A percentile compares a stretch with the other conserved stretches of the same genome.
phyloP scores from a whole-genome alignment of 257 asterid genomes.

The Solanum microdontum region DNA sequence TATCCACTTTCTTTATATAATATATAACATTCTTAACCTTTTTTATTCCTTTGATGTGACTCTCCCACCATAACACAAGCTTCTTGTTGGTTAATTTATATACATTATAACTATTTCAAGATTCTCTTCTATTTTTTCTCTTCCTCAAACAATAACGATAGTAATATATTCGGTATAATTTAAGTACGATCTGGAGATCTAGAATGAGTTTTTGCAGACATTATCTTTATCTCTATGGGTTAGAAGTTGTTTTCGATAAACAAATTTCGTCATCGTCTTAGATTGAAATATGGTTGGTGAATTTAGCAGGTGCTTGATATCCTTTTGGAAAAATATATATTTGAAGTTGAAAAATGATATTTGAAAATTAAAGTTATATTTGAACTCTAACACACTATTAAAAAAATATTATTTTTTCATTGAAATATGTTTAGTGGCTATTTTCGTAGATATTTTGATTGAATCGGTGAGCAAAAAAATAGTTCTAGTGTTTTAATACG shows the following conservation, averaged over 20 bases:
- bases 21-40: neutral
- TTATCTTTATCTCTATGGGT: neutral
- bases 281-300: neutral
- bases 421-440: neutral
- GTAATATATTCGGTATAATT: neutral
- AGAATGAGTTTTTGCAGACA: accelerated
- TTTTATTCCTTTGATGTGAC: neutral
- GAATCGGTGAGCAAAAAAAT: no score
- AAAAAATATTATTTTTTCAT: no score
- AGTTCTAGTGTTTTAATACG: no score
- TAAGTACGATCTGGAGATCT: accelerated
- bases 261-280: neutral
- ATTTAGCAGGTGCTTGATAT: neutral
- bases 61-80: neutral
- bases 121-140: neutral
- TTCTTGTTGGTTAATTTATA: neutral
- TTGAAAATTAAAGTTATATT: neutral
- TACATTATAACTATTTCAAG: neutral
- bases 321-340: no score
- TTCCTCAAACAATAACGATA: neutral
- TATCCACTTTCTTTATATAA: neutral
- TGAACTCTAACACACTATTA: no score
- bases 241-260: neutral
- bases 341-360: neutral
- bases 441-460: no score